Conservation (phyloP, 495 filamentous ascomycete species). For the Hypoxylon crocopeplum region DNA sequence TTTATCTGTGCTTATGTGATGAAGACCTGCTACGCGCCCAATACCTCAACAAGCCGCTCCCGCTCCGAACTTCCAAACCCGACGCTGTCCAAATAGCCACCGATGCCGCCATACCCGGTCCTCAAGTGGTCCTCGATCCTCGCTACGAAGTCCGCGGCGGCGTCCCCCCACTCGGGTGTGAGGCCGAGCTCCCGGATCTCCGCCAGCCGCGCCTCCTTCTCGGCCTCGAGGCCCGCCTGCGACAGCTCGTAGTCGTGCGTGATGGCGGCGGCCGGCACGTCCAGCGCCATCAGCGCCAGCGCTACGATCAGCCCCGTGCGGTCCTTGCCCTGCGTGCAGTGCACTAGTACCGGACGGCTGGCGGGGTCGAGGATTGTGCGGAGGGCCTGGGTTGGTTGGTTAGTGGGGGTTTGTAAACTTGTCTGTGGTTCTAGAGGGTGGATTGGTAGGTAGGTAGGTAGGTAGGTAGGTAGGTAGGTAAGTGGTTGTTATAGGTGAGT, state of each 20-base stretch:
- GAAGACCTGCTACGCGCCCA: conserved; percentile 13
- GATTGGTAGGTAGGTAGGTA: not conserved
- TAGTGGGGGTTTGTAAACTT: not conserved
- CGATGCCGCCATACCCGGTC: conserved; percentile 64
- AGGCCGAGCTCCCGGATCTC: conserved; percentile 76
- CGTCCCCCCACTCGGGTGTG: conserved; percentile 69
- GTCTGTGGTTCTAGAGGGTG: not conserved
- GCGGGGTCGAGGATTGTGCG: conserved; percentile 36
- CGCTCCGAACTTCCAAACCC: conserved; percentile 58
- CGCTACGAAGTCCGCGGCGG: conserved; percentile 62
- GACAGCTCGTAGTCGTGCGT: conserved; percentile 68
- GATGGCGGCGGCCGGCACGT: conserved; percentile 63
- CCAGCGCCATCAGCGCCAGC: conserved; percentile 65
- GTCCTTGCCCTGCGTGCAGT: conserved; percentile 92
- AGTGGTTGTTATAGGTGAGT: no score
- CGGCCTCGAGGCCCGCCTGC: conserved; percentile 63
- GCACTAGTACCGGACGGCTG: conserved; percentile 69
- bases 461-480: not conserved
- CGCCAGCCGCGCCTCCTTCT: conserved; percentile 65
- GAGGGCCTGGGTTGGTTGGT: conserved; percentile 52
- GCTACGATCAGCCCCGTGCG: conserved; percentile 77
- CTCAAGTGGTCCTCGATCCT: conserved; percentile 59
- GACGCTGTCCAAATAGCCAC: conserved; percentile 64
- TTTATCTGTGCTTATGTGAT: not conserved
- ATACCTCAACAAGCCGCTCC: conserved; percentile 29